Percentiles rank a stretch among this genome's conserved stretches.
phyloP scores from a whole-genome alignment of 176 grass and related monocot genomes.

The Ensete glaucum region DNA sequence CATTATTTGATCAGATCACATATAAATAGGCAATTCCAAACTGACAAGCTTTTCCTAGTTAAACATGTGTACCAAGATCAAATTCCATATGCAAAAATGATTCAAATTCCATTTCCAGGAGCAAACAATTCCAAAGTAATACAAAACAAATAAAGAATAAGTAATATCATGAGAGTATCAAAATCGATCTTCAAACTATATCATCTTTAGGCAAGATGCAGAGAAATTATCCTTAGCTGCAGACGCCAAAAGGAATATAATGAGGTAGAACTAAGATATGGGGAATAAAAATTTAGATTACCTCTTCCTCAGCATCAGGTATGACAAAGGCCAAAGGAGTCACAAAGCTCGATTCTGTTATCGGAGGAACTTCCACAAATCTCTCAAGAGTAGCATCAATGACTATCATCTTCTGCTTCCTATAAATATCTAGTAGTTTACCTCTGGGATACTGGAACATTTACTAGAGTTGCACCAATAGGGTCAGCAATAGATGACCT shows the following conservation, averaged over 20 bases:
- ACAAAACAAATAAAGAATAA: too few species aligned
- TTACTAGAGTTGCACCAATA: conserved; percentile 54
- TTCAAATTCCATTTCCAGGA: too few species aligned
- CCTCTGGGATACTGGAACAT: conserved; percentile 83
- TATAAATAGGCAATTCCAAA: not conserved
- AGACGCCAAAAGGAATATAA: not conserved
- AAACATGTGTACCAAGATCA: not conserved
- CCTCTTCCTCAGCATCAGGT: conserved; percentile 70
- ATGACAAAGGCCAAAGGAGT: conserved; percentile 70
- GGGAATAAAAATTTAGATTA: conserved; percentile 12
- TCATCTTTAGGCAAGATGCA: too few species aligned
- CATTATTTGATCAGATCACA: not conserved
- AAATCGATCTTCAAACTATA: too few species aligned
- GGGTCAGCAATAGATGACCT: conserved; percentile 34
- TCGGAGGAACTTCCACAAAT: conserved; percentile 53
- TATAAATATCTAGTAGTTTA: conserved; percentile 96
- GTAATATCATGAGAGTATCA: too few species aligned
- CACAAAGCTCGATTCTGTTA: conserved; percentile 51
- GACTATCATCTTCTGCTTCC: conserved; percentile 41
- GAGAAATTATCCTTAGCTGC: not conserved
- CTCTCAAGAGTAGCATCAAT: conserved; percentile 32
- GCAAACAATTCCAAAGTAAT: too few species aligned
- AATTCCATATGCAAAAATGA: too few species aligned
- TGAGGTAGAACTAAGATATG: not conserved
- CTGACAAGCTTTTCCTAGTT: not conserved